Base-by-base conservation (phyloP, 768 basidiomycete genomes). In the Leccinum rimulosum region DNA sequence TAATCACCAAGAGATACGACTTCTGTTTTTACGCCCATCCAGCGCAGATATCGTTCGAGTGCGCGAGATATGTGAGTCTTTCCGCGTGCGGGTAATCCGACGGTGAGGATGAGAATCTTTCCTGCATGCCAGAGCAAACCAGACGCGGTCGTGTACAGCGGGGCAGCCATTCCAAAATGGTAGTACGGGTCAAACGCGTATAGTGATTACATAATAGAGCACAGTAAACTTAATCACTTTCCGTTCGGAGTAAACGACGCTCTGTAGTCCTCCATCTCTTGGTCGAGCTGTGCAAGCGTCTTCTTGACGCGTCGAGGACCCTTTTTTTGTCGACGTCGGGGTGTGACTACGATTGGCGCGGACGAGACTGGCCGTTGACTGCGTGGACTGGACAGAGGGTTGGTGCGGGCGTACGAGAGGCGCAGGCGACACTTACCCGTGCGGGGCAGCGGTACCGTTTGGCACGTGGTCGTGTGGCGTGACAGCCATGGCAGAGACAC, bases 21-120 rank as follows among this genome's bases (percentile, higher is more conserved):
- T 62, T 89, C 85, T 0, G 94, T 96, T 75, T 96, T 98, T 55
- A 99, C 92, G 31, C 97, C 97, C 74, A 93, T 91, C 97, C 97
- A 99, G 73, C 94, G 82, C 1, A 99, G 82, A 74, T 99, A 99
- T n/a, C 97, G 86, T 73, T 98, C 96, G 12, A 98, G 81, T 7
- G 96, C 88, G 40, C 95, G 84, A 1, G 95, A 96, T 57, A 98
- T 93, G 72, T 99, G 97, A 0, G 97, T 99, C 77, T 97, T 97
- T 35, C 95, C 94, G 55, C 94, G 84, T 1, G 96, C 95, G 49
- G 95, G 95, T 3, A 98, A 80, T 9, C 96, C 96, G 56, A 98
- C 89, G 19, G 95, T 93, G 58, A 95, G 79, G 50, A 97, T 88
- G 25, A 98, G 79, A 70, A 98, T 97, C 77, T 98, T 94, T 64